Percentiles rank a stretch among this genome's conserved stretches.
Evolutionary conservation across 345 rosid genomes (phyloP).

Genomic region (Balakata baccata): DNA sequence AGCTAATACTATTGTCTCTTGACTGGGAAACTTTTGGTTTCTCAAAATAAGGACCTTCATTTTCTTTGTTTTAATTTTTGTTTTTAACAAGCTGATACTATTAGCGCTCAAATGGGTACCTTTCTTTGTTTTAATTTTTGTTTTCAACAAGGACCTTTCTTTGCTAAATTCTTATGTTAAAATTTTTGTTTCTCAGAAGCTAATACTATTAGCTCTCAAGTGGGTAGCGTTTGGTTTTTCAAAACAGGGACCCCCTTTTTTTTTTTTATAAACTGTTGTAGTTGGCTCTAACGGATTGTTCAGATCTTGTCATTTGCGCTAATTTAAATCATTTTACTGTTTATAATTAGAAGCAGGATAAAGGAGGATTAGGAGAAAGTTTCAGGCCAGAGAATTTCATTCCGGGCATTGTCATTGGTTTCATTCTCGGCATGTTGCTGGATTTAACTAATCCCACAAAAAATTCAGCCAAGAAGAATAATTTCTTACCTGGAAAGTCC

Average conservation of each 20-base stretch:
- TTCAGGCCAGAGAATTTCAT: constrained; percentile 73
- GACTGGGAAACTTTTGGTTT: neutral
- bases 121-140: no score
- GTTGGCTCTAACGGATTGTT: neutral
- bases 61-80: neutral
- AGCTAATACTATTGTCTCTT: neutral
- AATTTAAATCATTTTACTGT: neutral
- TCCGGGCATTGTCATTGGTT: constrained; percentile 80
- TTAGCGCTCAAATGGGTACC: neutral
- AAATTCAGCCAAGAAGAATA: constrained; percentile 46
- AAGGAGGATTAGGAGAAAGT: constrained; percentile 51
- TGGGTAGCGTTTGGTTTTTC: neutral
- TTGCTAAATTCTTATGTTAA: neutral
- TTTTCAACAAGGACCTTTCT: neutral
- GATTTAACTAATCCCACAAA: constrained; percentile 60
- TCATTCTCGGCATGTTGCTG: constrained; percentile 70
- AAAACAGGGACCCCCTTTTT: neutral
- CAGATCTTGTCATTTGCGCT: neutral
- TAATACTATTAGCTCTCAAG: neutral
- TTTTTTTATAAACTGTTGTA: neutral
- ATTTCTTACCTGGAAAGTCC: constrained; percentile 52
- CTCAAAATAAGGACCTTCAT: neutral
- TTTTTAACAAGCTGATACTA: neutral
- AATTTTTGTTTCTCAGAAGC: neutral
- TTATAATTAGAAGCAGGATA: constrained; percentile 40